Base-by-base conservation (phyloP, 345 rosid genomes). In the Ceriops tagal region DNA sequence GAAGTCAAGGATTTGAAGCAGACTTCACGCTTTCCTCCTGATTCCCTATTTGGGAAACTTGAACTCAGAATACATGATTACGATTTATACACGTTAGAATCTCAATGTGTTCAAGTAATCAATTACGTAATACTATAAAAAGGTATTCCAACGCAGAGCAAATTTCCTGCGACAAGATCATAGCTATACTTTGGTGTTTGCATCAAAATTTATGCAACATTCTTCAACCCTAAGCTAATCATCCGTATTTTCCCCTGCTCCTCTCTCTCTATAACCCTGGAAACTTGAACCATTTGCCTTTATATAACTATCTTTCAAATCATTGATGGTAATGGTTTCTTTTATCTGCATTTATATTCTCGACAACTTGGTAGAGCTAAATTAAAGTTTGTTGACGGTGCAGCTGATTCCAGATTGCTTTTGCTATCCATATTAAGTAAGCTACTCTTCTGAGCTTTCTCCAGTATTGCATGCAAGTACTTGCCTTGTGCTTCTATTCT, bases 401-500 rank as follows among this genome's bases (percentile, higher is more conserved):
- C 75, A 62, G 77, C 62, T 22, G 75, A 81, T 55, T 65, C 73
- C 37, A 26, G 58, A 65, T 81, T 76, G 8, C 59, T 72, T 53
- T 67, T 77, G 10, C 80, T 4, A 20, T 72, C 76, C 49, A 32
- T 55, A 31, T 71, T 72, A 5, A 68, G 7, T 0, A 88, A 73
- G 21, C 88, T 73, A 52, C 80, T 84, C 70, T 81, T 89, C 43
- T 88, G 92, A 5, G 97, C 97, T 81, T 82, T 91, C 75, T 89
- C 92, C 53, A 93, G 74, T 53, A 91, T 81, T 5, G 86, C 73
- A 51, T 88, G 83, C 80, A 93, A 77, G 84, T 91, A 93, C 66
- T 83, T 91, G 57, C 92, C 95, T 75, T 93, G 96, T 37, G 87
- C 90, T 66, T 91, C 98, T 67, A 91, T 91, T 73, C 98, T 89